Conservation (phyloP, 176 grass and related monocot genomes). For the Paspalum notatum region DNA sequence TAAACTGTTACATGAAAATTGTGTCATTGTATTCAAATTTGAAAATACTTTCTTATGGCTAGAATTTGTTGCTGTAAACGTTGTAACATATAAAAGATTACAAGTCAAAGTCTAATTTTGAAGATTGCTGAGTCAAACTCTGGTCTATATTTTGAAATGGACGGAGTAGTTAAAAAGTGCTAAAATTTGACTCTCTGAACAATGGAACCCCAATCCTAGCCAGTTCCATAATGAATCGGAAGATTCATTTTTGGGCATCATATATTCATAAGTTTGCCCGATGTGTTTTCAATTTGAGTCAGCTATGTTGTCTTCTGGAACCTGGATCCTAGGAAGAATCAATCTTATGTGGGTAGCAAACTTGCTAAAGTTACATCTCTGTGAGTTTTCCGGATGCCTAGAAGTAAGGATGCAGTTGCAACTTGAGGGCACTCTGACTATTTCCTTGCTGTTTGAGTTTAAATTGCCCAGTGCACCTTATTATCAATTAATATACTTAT, state of each 20-base stretch:
- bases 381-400: conserved; percentile 20
- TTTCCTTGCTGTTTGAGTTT: background rate
- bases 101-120: background rate
- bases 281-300: conserved; percentile 17
- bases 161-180: background rate
- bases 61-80: background rate
- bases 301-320: background rate
- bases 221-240: background rate
- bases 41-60: background rate
- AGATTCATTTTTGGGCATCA: conserved; percentile 21
- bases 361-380: background rate
- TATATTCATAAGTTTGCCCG: conserved; percentile 1
- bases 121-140: background rate
- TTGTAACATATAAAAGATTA: background rate
- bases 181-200: background rate
- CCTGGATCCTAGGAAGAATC: background rate
- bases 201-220: background rate
- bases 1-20: background rate
- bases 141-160: background rate
- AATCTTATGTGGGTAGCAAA: background rate
- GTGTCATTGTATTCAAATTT: background rate
- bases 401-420: conserved; percentile 6
- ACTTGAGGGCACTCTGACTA: background rate
- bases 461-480: background rate
- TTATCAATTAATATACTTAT: background rate